Base-by-base conservation (phyloP, 106 monocot species). In the Ottelia alismoides region DNA sequence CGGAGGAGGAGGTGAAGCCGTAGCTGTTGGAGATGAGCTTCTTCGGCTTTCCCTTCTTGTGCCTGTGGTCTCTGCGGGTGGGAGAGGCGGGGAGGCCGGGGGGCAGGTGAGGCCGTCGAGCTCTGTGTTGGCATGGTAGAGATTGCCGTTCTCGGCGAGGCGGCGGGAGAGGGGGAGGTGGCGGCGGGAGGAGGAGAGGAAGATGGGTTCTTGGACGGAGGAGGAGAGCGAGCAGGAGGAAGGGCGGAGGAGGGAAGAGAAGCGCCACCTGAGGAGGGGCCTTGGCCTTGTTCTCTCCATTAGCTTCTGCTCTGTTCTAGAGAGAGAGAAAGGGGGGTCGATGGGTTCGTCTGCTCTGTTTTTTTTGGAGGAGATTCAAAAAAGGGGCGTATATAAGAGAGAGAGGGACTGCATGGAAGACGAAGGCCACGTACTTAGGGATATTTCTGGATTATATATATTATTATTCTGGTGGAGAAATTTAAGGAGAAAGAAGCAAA, bases 1-100 rank as follows among this genome's bases (percentile, higher is more conserved):
- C 30, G 9, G 76, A 70, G 40, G 69, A 76, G 51, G 58, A 76
- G n/a, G 58, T 79, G 64, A 75, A 71, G 10, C 78, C 75, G 45
- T 83, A 69, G 3, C 64, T 18, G 30, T 71, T 78, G 26, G 54
- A 55, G 27, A 65, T 19, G 1, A 67, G 35, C 35, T 51, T 67
- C 17, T 30, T 45, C n/a, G 12, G 12, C 31, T 50, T 62, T 17
- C 1, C 51, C 25, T 12, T 26, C 25, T 43, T 40, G 44, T 55
- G 25, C 30, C 55, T 20, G 18, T 47, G 25, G 44, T 29, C 28
- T 3, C 10, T 11, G 23, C 6, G 18, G 68, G 55, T 62, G 55
- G 18, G 40, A 27, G 48, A 51, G 47, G 32, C 28, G 64, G 61
- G 62, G 25, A 49, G 58, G 3, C 64, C 25, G 29, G 60, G 65